Evolutionary conservation across 495 filamentous ascomycete species (phyloP), one percentile per base, ranked within the genome.

Genomic region (Penicillium daleae): DNA sequence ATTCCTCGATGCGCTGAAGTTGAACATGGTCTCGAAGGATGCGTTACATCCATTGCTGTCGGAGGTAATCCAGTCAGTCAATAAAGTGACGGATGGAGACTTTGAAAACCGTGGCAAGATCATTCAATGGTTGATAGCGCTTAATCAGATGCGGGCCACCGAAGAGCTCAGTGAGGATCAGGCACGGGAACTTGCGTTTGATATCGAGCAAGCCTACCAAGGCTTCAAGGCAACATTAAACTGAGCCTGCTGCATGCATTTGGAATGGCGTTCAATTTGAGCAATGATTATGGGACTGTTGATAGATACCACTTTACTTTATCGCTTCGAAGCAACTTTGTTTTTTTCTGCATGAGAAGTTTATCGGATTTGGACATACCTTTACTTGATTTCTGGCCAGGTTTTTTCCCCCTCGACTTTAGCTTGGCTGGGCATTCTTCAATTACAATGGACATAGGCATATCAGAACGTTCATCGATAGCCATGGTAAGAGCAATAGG

Each of bases 61-160:
- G 1, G 93, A 97, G 62, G 90, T 97, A 12, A 99, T 99, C 42
- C 93, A 97, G 61, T 90, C 90, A 2, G 96, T 96, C 29, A 98
- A 98, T 74, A 94, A 93, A 72, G 96, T 98, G 62, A 97, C 94
- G 15, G 91, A 93, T 67, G 82, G 85, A 42, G 95, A 97, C 57
- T 99, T 98, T 74, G 92, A 97, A 63, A 91, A 89, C 65, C 87
- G 94, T 68, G 92, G 90, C 44, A 97, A 97, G 82, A 98, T 99
- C 68, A 91, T 99, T 44, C 92, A 96, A 71, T 99, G 96, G 96
- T 81, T 99, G 66, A 99, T 99, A 68, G 87, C 90, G 27, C 79
- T 99, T 65, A 98, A 99, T 73, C 92, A 96, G 75, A 97, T 98
- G 95, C 89, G 92, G 65, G 93, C 92, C 22, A 92, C 92, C 2